Percentiles rank a stretch among this genome's conserved stretches.
Evolutionary conservation across 1,284 basidiomycete genomes (phyloP).

Genomic region (Leccinum subspadiceum): DNA sequence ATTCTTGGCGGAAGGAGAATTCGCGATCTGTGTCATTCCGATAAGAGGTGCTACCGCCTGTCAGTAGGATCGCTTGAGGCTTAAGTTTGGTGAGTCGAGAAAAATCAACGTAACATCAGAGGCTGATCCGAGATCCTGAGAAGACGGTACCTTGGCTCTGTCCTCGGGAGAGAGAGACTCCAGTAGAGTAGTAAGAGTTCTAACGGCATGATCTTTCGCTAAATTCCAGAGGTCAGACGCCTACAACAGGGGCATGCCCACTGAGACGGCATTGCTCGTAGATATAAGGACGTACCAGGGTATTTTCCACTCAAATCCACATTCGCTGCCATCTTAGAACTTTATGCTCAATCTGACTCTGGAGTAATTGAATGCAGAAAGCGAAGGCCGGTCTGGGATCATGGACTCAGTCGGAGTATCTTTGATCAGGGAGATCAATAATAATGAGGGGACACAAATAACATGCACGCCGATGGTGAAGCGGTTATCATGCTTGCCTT

Average conservation of each 20-base stretch:
- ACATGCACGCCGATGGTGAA: slow-evolving; percentile 51
- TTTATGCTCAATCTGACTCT: background rate
- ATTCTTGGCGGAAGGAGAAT: slow-evolving; percentile 74
- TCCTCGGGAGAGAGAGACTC: slow-evolving; percentile 47
- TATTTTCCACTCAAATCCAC: slow-evolving; percentile 18
- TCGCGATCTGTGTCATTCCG: slow-evolving; percentile 90
- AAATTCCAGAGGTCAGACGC: background rate
- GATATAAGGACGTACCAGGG: slow-evolving; percentile 18
- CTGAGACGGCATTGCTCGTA: background rate
- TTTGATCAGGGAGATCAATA: fast-evolving
- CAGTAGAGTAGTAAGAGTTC: slow-evolving; percentile 50
- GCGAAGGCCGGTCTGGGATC: background rate
- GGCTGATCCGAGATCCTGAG: background rate
- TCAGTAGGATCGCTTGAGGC: slow-evolving; percentile 64
- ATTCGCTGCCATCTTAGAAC: slow-evolving; percentile 5
- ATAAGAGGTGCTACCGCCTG: slow-evolving; percentile 59
- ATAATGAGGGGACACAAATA: too few relatives aligned
- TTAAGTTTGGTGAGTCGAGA: background rate
- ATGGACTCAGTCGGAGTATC: too few relatives aligned
- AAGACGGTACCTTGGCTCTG: slow-evolving; percentile 45
- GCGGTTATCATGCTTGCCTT: slow-evolving; percentile 85
- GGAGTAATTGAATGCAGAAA: background rate
- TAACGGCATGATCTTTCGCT: slow-evolving; percentile 50
- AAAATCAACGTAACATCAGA: slow-evolving; percentile 2
- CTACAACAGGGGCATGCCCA: background rate